A percentile compares a stretch with the other conserved stretches of the same genome.
Conservation (phyloP, 2,329 filamentous ascomycete genomes). For the Hypomyces perniciosus region DNA sequence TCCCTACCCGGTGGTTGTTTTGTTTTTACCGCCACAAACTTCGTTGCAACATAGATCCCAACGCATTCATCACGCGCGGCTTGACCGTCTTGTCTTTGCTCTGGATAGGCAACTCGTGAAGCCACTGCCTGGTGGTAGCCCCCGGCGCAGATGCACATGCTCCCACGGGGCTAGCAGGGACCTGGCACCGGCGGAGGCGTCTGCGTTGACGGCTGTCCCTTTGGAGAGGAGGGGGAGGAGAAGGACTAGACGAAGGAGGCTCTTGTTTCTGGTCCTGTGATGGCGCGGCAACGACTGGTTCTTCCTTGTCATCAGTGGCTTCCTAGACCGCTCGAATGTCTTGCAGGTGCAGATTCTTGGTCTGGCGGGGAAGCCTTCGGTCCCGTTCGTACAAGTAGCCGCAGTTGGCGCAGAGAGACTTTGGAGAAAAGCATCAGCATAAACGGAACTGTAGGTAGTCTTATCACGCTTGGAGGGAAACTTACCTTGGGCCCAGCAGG, state of each 20-base stretch:
- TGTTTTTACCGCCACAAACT: too few species aligned
- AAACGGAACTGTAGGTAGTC: too few species aligned
- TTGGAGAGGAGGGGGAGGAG: slow-evolving; percentile 3
- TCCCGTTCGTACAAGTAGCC: slow-evolving; percentile 85
- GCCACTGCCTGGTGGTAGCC: background rate
- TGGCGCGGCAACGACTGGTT: too few species aligned
- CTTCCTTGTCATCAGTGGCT: slow-evolving; percentile 12
- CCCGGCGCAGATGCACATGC: background rate
- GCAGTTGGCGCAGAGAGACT: slow-evolving; percentile 91
- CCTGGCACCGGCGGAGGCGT: background rate
- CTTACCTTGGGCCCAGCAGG: slow-evolving; percentile 77
- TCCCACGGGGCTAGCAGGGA: too few species aligned
- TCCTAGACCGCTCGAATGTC: slow-evolving; percentile 28
- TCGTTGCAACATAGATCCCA: slow-evolving; percentile 20
- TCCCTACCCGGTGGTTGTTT: too few species aligned
- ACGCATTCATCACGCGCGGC: slow-evolving; percentile 16
- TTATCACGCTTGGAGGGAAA: background rate
- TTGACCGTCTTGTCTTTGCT: slow-evolving; percentile 9
- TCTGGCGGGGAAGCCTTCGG: slow-evolving; percentile 62
- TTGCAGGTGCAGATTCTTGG: slow-evolving; percentile 34
- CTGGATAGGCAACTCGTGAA: slow-evolving; percentile 4
- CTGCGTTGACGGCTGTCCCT: background rate
- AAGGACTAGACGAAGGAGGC: background rate
- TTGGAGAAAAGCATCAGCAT: slow-evolving; percentile 15
- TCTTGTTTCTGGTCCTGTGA: slow-evolving; percentile 11